Evolutionary conservation across 2,329 filamentous ascomycete genomes (phyloP), one percentile per base, ranked within the genome.

Genomic region (Penicillium expansum): DNA sequence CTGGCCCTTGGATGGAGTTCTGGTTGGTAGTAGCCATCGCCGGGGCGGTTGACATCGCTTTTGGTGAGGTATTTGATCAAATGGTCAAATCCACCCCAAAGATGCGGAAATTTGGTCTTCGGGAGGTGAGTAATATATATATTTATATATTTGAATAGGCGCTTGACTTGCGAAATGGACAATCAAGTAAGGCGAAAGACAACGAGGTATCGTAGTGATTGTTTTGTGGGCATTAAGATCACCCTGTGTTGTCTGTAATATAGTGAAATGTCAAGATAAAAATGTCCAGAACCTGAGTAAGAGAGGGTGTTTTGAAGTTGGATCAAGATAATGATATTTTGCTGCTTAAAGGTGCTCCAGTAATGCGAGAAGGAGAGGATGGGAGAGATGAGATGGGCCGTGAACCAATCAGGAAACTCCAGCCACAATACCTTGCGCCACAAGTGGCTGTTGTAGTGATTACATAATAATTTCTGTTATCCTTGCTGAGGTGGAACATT

Each of bases 391-490:
- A 30, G 30, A 47, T 16, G 50, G 35, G 16, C 24, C 24, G 39
- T 29, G 41, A 35, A 48, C 55, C 55, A 57, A 57, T 57, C 50
- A 56, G 29, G 29, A 14, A 42, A 41, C 18, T 16, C 9, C 38
- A 57, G 55, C 55, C 55, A 54, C 55, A 48, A 10, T 6, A 1
- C 2, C 11, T 0, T 43, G 35, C 30, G 54, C 54, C 54, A 56
- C 22, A 27, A 7, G 35, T 41, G 48, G 55, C 42, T 42, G 22
- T 13, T 2, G 11, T 2, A 42, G 18, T 42, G 7, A 0, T 55
- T 30, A 57, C 7, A n/a, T 54, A 53, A 54, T 35, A 29, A 11
- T 6, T 0, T 18, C 18, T 38, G 4, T n/a, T 11, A 29, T 29
- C 4, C 27, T 7, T 29, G 27, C 5, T 2, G 24, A 16, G n/a